Evolutionary conservation across 371 early-diverging fungal genomes (phyloP), one percentile per base, ranked within the genome.

Genomic region (Hamiltosporidium tvaerminnensis): DNA sequence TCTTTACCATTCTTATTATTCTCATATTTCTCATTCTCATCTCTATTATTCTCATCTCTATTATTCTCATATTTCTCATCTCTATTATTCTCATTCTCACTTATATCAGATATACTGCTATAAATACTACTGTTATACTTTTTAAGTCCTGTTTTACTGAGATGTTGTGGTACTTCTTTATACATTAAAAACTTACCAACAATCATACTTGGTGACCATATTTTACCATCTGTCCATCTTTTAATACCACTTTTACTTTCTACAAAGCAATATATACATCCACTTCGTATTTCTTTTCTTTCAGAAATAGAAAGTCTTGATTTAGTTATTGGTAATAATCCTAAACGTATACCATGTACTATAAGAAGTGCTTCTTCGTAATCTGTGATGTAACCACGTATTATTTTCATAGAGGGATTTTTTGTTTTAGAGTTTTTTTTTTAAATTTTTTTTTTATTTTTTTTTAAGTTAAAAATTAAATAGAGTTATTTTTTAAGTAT

Each of bases 201-300:
- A 62, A 78, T 74, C 41, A 70, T 73, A 2, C 74, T 74, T 23
- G 78, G 72, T 23, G 78, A 78, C 78, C 78, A 78, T 1, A 70
- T 66, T 56, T 66, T 65, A 16, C 78, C 74, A 55, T 78, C 78
- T 61, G 78, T 78, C 78, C 78, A 78, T 30, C 78, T 56, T 37
- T 63, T 71, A 2, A 78, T 76, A n/a, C n/a, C n/a, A 14, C 72
- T 73, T 47, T 70, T 68, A 32, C 66, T 70, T 47, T 77, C 73
- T 14, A 73, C 63, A 72, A 75, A 77, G 36, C 69, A 70, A 61
- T 61, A 77, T 38, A 77, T 73, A 47, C 66, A 53, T 31, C 78
- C 78, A 32, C 65, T 67, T 33, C 63, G 4, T 38, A 77, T 71
- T 14, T 30, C 55, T 30, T 68, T 57, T 47, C 76, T 66, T 33